Evolutionary conservation across 352 stramenopile genomes (phyloP).

Genomic region (Globisporangium viniferum): DNA sequence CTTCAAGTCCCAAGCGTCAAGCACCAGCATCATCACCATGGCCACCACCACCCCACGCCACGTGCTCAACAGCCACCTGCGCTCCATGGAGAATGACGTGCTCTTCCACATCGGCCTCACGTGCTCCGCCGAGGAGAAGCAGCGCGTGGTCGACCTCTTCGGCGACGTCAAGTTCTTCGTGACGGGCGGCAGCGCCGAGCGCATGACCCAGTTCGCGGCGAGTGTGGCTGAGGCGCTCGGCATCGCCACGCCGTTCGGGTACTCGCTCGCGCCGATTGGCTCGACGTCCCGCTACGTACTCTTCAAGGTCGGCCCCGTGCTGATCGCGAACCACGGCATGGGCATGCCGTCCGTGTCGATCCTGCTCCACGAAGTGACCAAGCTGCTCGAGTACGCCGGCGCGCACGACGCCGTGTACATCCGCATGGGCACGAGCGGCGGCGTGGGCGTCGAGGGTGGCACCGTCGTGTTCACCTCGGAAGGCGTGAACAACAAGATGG

Average conservation of each 20-base stretch:
- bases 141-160: slow-evolving; percentile 47
- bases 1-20: not conserved
- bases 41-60: slow-evolving; percentile 19
- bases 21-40: slow-evolving; percentile 1
- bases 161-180: slow-evolving; percentile 81
- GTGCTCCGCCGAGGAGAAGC: slow-evolving; percentile 44
- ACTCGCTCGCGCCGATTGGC: slow-evolving; percentile 56
- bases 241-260: slow-evolving; percentile 63
- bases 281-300: slow-evolving; percentile 71
- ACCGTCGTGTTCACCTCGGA: slow-evolving; percentile 83
- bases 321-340: slow-evolving; percentile 82
- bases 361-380: slow-evolving; percentile 80
- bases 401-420: slow-evolving; percentile 59
- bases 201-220: slow-evolving; percentile 71
- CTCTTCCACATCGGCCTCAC: slow-evolving; percentile 77
- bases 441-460: slow-evolving; percentile 68
- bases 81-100: slow-evolving; percentile 58
- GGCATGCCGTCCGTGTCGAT: slow-evolving; percentile 81
- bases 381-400: slow-evolving; percentile 75
- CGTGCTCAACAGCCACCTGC: slow-evolving; percentile 65
- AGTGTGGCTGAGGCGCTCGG: slow-evolving; percentile 49
- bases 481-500: slow-evolving; percentile 78
- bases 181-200: slow-evolving; percentile 64
- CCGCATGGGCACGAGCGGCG: slow-evolving; percentile 79
- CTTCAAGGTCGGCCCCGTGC: slow-evolving; percentile 79